Conservation (phyloP, 2,329 filamentous ascomycete genomes). For the Stachybotrys elegans region DNA sequence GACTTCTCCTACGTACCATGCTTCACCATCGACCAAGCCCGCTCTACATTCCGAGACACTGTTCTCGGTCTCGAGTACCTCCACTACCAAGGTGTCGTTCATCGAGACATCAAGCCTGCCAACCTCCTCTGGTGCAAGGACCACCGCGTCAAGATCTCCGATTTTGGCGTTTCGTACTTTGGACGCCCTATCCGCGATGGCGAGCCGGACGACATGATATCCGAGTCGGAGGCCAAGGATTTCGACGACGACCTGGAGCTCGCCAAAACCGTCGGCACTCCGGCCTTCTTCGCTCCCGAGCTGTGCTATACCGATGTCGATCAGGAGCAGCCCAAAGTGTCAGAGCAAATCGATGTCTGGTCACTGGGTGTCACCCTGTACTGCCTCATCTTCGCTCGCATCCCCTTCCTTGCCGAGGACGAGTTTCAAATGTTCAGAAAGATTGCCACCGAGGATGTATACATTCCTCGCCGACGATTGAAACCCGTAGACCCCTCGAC, state of each 20-base stretch:
- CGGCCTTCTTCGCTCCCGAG: constrained; percentile 95
- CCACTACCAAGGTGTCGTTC: constrained; percentile 79
- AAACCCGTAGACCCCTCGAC: constrained; percentile 64
- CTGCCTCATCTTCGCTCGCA: constrained; percentile 87
- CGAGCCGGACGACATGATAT: constrained; percentile 67
- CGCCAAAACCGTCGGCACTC: constrained; percentile 97
- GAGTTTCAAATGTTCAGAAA: constrained; percentile 88
- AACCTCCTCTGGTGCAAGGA: constrained; percentile 85
- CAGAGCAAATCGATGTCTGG: constrained; percentile 95
- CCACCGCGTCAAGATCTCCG: constrained; percentile 91
- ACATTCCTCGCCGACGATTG: constrained; percentile 79
- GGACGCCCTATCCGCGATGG: constrained; percentile 81
- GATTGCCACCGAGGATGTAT: constrained; percentile 89
- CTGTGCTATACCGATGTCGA: constrained; percentile 83
- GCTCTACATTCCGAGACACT: constrained; percentile 84
- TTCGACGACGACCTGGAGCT: constrained; percentile 91
- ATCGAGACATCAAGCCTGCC: constrained; percentile 81
- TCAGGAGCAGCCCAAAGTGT: constrained; percentile 68
- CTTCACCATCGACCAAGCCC: constrained; percentile 79
- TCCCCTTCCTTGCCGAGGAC: constrained; percentile 88
- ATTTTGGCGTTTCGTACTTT: constrained; percentile 97
- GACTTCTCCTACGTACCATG: constrained; percentile 92
- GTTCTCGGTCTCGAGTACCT: constrained; percentile 91
- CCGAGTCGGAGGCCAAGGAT: constrained; percentile 78
- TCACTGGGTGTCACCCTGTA: constrained; percentile 94